These are phyloP conservation scores for Scalesia atractyloides DNA, from an alignment of 129 eudicot species.

Conservation along the genomic window DNA sequence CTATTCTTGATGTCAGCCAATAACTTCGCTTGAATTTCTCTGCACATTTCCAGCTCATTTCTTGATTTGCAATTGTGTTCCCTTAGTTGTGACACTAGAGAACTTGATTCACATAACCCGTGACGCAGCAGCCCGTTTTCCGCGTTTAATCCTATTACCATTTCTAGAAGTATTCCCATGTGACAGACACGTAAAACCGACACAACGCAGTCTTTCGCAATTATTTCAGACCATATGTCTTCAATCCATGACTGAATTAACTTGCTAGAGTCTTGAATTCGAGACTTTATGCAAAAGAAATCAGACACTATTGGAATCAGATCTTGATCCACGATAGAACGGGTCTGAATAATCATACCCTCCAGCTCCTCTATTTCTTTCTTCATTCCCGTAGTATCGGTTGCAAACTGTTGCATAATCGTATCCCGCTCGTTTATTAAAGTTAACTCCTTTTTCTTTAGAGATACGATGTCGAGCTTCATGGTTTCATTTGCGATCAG, in stretches of 20 bases:
- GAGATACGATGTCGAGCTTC: slow-evolving; percentile 55
- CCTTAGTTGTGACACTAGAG: slow-evolving; percentile 51
- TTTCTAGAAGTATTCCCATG: slow-evolving; percentile 73
- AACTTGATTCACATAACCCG: slow-evolving; percentile 65
- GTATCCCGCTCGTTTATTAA: slow-evolving; percentile 43
- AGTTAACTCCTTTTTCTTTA: slow-evolving; percentile 46
- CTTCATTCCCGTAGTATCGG: slow-evolving; percentile 47
- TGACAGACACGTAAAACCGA: slow-evolving; percentile 86
- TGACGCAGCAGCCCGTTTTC: slow-evolving; percentile 71
- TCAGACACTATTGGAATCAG: slow-evolving; percentile 46
- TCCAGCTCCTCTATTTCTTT: slow-evolving; percentile 57
- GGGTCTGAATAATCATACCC: slow-evolving; percentile 48
- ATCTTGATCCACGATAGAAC: slow-evolving; percentile 40
- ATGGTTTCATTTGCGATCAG: slow-evolving; percentile 77
- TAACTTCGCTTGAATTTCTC: slow-evolving; percentile 63
- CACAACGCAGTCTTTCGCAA: slow-evolving; percentile 70
- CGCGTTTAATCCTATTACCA: slow-evolving; percentile 65
- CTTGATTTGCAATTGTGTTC: slow-evolving; percentile 60
- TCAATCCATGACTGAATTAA: slow-evolving; percentile 63
- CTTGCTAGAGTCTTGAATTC: slow-evolving; percentile 44
- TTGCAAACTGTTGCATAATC: slow-evolving; percentile 37
- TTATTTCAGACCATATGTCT: slow-evolving; percentile 83
- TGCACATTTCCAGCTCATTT: slow-evolving; percentile 74
- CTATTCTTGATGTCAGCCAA: slow-evolving; percentile 66
- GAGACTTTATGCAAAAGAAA: slow-evolving; percentile 50